Percentiles rank a stretch among this genome's conserved stretches.
Conservation (phyloP, 345 rosid species). For the Carallia brachiata region DNA sequence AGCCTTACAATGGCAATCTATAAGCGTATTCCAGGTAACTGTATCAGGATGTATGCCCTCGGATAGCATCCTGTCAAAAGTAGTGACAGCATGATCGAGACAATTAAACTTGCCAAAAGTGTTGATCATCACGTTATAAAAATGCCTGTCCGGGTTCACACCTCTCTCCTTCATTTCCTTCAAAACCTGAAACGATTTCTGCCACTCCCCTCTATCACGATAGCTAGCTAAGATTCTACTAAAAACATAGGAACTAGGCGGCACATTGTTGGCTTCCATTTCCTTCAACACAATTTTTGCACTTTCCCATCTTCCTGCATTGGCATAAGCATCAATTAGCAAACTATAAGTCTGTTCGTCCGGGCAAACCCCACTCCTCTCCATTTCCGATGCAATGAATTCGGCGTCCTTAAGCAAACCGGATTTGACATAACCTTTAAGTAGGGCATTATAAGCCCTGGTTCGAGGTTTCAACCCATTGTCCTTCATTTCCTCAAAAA, state of each 20-base stretch:
- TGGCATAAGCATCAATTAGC: constrained; percentile 78
- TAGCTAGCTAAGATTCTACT: constrained; percentile 78
- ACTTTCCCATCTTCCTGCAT: constrained; percentile 96
- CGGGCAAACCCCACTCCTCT: constrained; percentile 71
- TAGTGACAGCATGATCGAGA: constrained; percentile 83
- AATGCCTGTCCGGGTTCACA: constrained; percentile 75
- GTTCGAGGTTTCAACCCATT: constrained; percentile 73
- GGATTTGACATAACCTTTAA: constrained; percentile 75
- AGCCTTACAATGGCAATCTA: constrained; percentile 83
- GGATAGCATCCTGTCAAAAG: constrained; percentile 73
- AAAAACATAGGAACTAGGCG: constrained; percentile 75
- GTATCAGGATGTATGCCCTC: constrained; percentile 80
- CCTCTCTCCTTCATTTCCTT: constrained; percentile 86
- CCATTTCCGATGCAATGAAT: constrained; percentile 83
- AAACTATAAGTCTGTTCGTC: constrained; percentile 87
- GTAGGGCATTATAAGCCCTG: constrained; percentile 80
- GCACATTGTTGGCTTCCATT: constrained; percentile 74
- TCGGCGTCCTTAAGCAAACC: constrained; percentile 79
- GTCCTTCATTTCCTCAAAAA: constrained; percentile 87
- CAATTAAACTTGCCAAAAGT: constrained; percentile 90
- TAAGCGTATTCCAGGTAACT: constrained; percentile 92
- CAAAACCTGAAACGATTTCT: constrained; percentile 84
- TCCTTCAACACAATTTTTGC: constrained; percentile 88
- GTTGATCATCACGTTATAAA: constrained; percentile 92
- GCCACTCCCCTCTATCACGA: constrained; percentile 94